These are phyloP conservation scores for Sphaerulina vaccinii DNA, from an alignment of 2,329 filamentous ascomycete genomes.

Conservation along the genomic window DNA sequence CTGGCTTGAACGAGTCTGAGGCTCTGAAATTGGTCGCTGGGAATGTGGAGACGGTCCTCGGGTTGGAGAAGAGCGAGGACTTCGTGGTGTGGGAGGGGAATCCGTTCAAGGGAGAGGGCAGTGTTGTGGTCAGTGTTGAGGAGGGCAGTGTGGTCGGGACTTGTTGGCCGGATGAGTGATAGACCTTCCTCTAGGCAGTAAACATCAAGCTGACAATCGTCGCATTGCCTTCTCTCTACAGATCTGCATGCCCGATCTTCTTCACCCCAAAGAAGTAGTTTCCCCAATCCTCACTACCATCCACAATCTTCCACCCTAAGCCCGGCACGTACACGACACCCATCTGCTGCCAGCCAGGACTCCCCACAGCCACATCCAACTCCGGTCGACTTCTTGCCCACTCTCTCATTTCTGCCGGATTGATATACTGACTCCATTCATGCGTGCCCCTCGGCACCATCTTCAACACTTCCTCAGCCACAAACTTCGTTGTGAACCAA, in stretches of 20 bases:
- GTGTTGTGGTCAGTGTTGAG: conserved; percentile 4
- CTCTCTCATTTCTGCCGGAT: conserved; percentile 69
- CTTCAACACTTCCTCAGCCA: conserved; percentile 82
- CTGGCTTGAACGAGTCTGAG: not conserved
- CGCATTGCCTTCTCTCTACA: too few species aligned
- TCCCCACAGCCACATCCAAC: conserved; percentile 56
- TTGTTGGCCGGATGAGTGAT: conserved; percentile 3
- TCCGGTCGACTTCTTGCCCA: conserved; percentile 47
- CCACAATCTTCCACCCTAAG: conserved; percentile 81
- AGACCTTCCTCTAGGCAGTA: too few species aligned
- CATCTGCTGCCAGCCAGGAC: conserved; percentile 68
- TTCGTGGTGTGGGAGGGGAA: conserved; percentile 9
- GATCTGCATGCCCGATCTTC: conserved; percentile 38
- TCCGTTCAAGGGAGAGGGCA: conserved; percentile 4
- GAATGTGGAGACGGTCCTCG: not conserved
- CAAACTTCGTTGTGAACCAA: conserved; percentile 87
- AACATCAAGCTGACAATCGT: too few species aligned
- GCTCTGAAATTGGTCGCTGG: not conserved
- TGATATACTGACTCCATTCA: conserved; percentile 95
- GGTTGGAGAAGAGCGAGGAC: not conserved
- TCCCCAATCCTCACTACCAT: conserved; percentile 77
- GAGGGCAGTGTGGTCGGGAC: not conserved
- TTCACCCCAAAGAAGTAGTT: conserved; percentile 95
- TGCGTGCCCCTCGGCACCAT: conserved; percentile 93
- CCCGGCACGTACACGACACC: conserved; percentile 90